These are phyloP conservation scores for Aphanomyces stellatus DNA, from an alignment of 352 stramenopile genomes.

Conservation along the genomic window DNA sequence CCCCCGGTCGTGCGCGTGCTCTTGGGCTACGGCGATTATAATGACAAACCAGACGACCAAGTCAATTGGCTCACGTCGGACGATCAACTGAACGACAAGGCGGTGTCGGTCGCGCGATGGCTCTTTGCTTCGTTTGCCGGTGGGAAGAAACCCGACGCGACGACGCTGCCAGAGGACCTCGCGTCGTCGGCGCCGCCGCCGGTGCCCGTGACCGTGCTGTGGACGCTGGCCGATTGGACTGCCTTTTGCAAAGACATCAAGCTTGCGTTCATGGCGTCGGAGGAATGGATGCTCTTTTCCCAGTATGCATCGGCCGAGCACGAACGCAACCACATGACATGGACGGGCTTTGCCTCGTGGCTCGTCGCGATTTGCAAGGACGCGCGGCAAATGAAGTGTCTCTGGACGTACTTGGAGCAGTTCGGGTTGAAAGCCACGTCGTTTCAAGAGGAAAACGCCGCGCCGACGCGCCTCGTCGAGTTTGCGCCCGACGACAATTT, in stretches of 20 bases:
- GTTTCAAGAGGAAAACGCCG: not conserved
- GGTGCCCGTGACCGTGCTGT: too few relatives aligned
- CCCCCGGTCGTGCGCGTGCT: not conserved
- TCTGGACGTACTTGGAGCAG: not conserved
- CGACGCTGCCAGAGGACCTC: not conserved
- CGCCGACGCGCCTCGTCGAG: conserved; percentile 26
- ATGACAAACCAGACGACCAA: conserved; percentile 7
- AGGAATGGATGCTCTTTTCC: conserved; percentile 40
- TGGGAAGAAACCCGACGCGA: not conserved
- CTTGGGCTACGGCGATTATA: conserved; percentile 2
- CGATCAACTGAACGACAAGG: not conserved
- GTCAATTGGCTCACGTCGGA: not conserved
- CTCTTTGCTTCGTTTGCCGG: not conserved
- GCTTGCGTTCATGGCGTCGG: conserved; percentile 49
- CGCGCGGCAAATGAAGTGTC: not conserved
- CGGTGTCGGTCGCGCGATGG: not conserved
- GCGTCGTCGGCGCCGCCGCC: not conserved
- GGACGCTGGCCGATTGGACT: not conserved
- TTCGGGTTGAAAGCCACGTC: not conserved
- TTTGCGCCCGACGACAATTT: conserved; percentile 69
- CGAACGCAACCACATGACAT: conserved; percentile 6
- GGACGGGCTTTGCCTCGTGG: conserved; percentile 20
- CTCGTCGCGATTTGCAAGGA: conserved; percentile 21
- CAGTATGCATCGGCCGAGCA: conserved; percentile 12
- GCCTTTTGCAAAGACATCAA: conserved; percentile 21